Base-by-base conservation (phyloP, 306 rosid species). In the Begonia peltatifolia region DNA sequence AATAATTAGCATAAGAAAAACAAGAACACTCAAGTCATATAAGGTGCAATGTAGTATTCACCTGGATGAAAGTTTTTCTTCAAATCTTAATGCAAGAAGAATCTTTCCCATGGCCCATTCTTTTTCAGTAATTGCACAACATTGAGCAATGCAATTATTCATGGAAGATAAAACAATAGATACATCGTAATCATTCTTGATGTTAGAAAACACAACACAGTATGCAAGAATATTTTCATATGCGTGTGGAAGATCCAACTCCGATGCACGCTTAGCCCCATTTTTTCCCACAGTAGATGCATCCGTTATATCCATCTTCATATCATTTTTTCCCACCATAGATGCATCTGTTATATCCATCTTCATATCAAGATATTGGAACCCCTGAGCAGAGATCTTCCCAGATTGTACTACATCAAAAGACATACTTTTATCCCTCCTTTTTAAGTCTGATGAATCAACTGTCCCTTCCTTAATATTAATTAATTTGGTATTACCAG, bases 91-190 rank as follows among this genome's bases (percentile, higher is more conserved):
- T 53, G 75, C 78, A 54, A 79, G 54, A 53, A 87, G 61, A 64
- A 84, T 87, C 63, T 65, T 72, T 47, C 43, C 69, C 68, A 73
- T 69, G n/a, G 64, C 74, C 96, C 96, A 81, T 36, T 63, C 76
- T 42, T 70, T 58, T 65, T 67, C 68, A 55, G 65, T 60, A 66
- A 59, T 65, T 75, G 78, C 68, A 56, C 59, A 71, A 74, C 83
- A 76, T 57, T 36, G 62, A 41, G 68, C 64, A 30, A 71, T 74
- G 75, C 87, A 81, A 63, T 50, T 73, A 74, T 64, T 73, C 12
- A 65, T 63, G 18, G 81, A 70, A 50, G 43, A 15, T 60, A 61
- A 30, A 42, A 81, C 72, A 72, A 78, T 76, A 53, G 76, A 72
- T 56, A 78, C 57, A 66, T 66, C 61, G 66, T 60, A 58, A 35